These are phyloP conservation scores for Eruca vesicaria DNA, from an alignment of 441 rosid genomes.

Conservation along the genomic window DNA sequence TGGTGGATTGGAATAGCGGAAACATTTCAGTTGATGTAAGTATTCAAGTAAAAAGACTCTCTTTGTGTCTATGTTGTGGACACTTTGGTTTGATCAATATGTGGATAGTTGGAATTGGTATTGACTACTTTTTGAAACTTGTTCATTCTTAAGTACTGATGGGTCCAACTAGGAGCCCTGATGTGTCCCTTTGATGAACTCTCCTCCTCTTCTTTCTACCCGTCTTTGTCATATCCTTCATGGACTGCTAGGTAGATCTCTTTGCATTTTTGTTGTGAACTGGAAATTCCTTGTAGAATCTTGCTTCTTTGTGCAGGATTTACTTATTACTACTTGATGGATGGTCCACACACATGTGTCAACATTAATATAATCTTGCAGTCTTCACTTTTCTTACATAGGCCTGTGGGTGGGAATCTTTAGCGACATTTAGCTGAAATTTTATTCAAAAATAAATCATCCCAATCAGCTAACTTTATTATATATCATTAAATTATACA, in stretches of 20 bases:
- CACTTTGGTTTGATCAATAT: not conserved
- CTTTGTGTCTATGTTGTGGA: not conserved
- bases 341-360: no score
- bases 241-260: not conserved
- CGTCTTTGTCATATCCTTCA: not conserved
- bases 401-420: no score
- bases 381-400: no score
- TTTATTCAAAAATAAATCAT: not conserved
- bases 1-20: constrained; percentile 79
- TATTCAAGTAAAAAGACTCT: constrained; percentile 11
- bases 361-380: no score
- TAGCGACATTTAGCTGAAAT: no score
- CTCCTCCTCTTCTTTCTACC: not conserved
- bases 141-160: no score
- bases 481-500: not conserved
- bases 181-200: not conserved
- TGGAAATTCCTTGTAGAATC: no score
- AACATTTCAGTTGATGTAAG: constrained; percentile 82
- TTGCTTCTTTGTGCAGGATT: no score
- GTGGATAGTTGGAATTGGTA: no score
- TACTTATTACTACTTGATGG: no score
- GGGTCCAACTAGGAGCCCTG: no score
- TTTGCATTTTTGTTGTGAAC: not conserved
- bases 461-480: not conserved
- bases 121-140: no score